Evolutionary conservation across 2,329 filamentous ascomycete species (phyloP), one percentile per base, ranked within the genome.

Genomic region (Fusarium metavorans): DNA sequence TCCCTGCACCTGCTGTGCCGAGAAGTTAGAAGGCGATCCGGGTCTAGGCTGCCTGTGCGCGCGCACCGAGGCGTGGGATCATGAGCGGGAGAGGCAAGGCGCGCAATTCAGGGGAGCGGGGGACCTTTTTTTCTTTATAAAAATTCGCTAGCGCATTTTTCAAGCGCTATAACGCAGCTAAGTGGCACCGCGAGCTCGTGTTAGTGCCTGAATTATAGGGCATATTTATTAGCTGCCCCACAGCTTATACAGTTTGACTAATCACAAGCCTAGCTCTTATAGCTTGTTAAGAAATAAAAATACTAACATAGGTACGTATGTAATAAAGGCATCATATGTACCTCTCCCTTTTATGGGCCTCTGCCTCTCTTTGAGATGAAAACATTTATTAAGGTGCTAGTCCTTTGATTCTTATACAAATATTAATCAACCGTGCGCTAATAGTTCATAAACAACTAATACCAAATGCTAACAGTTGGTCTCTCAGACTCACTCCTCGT

Each of bases 71-170:
- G 61, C 13, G 57, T 68, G 64, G 10, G 30, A 61, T 32, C 9
- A 32, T 50, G 20, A 50, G 62, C 23, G 62, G 41, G 20, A 39
- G 57, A 57, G 71, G 60, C 60, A 25, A 32, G 48, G 48, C 25
- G 20, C 23, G 37, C 39, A 60, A 20, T 18, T 10, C 9, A 45
- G 8, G 20, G 43, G 43, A 25, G 20, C 14, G 43, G 18, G 20
- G 41, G 41, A 16, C 41, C 34, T 23, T n/a, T n/a, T 72, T 54
- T 8, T 20, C 68, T 72, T 72, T 69, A 61, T 75, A 61, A 64
- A 45, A 63, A 18, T 6, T 25, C 13, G 5, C 50, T 74, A 74
- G 72, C 54, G 64, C 41, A 18, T 57, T 61, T 63, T 35, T 69
- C 20, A 60, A 8, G 6, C 18, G 7, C 18, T 52, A 52, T 32